Conservation (phyloP, 116 monocot genomes). For the Posidonia oceanica region DNA sequence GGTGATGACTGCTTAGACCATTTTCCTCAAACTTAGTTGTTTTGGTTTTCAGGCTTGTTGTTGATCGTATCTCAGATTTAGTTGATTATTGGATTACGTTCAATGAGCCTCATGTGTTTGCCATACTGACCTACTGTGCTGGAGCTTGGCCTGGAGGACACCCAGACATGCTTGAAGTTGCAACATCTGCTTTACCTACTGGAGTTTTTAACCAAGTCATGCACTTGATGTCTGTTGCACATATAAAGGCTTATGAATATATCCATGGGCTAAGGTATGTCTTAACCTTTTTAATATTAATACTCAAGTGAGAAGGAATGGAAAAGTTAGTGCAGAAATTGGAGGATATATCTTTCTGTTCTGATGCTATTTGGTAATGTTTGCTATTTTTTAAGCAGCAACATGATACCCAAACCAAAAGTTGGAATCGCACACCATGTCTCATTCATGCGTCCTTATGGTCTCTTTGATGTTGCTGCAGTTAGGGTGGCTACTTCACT, state of each 20-base stretch:
- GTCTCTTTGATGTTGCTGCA: constrained; percentile 81
- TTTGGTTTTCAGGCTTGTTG: constrained; percentile 41
- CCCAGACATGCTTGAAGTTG: constrained; percentile 79
- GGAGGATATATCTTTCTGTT: too few species aligned
- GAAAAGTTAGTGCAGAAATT: background rate
- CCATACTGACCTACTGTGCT: constrained; percentile 79
- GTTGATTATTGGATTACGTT: constrained; percentile 92
- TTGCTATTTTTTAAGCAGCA: background rate
- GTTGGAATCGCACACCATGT: constrained; percentile 87
- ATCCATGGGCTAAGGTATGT: constrained; percentile 49
- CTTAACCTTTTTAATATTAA: background rate
- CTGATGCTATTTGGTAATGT: too few species aligned
- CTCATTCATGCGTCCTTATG: constrained; percentile 85
- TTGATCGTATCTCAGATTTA: constrained; percentile 68
- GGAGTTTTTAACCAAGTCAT: constrained; percentile 74
- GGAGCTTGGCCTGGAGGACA: constrained; percentile 93
- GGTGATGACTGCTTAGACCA: constrained; percentile 3
- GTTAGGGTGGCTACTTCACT: constrained; percentile 58
- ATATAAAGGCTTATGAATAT: constrained; percentile 74
- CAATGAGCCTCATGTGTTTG: constrained; percentile 93
- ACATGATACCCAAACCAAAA: constrained; percentile 18
- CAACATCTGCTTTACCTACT: constrained; percentile 80
- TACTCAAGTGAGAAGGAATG: background rate
- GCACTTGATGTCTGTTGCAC: constrained; percentile 68
- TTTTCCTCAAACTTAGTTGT: too few species aligned